Conservation (phyloP, 1,139 yeast species). For the Eremothecium sinecaudum region DNA sequence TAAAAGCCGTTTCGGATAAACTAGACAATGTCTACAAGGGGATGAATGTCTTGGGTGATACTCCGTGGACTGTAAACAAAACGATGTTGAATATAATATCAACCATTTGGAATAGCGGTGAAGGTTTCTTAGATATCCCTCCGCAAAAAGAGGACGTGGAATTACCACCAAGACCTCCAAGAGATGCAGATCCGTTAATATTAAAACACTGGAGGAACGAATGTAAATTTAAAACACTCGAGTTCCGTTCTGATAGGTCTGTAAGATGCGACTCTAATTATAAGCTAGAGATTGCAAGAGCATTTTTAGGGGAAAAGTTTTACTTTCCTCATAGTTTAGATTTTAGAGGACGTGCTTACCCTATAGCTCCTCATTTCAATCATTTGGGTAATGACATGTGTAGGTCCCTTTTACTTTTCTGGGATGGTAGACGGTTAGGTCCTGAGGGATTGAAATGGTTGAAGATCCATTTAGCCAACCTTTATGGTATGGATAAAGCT, state of each 20-base stretch:
- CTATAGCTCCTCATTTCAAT: slow-evolving; percentile 68
- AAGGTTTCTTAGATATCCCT: slow-evolving; percentile 75
- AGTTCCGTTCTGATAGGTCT: slow-evolving; percentile 62
- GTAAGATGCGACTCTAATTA: slow-evolving; percentile 91
- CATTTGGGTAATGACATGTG: slow-evolving; percentile 91
- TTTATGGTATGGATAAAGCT: slow-evolving; percentile 80
- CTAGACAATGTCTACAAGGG: slow-evolving; percentile 67
- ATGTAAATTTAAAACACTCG: slow-evolving; percentile 49
- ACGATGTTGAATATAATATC: slow-evolving; percentile 59
- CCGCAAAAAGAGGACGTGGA: slow-evolving; percentile 43
- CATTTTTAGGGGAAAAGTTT: slow-evolving; percentile 78
- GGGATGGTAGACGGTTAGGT: slow-evolving; percentile 82
- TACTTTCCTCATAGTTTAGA: slow-evolving; percentile 92
- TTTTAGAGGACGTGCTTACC: slow-evolving; percentile 94
- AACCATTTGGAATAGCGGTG: slow-evolving; percentile 79
- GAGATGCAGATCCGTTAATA: slow-evolving; percentile 61
- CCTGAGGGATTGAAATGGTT: slow-evolving; percentile 73
- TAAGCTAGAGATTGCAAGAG: slow-evolving; percentile 90
- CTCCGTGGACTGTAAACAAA: slow-evolving; percentile 89
- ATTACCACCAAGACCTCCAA: slow-evolving; percentile 58
- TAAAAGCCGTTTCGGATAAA: slow-evolving; percentile 71
- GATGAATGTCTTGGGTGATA: slow-evolving; percentile 74
- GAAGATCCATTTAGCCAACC: slow-evolving; percentile 80
- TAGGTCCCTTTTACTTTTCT: slow-evolving; percentile 72
- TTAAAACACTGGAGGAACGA: slow-evolving; percentile 58